phyloP scores from a whole-genome alignment of 257 asterid species.

The Ehretia macrophylla region DNA sequence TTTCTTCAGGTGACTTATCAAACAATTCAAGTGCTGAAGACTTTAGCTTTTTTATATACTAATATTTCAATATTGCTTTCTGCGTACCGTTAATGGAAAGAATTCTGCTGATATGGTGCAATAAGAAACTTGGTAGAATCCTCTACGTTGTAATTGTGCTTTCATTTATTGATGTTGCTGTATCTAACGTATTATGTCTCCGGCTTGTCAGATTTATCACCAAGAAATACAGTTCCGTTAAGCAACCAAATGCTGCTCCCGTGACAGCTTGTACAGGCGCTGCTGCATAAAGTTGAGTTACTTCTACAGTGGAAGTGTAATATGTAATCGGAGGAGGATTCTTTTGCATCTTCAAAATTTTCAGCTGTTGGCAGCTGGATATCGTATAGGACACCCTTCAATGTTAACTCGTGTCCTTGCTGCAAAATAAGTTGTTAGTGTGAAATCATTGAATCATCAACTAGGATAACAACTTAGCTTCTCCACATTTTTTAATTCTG shows the following conservation, averaged over 20 bases:
- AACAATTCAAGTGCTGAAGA: background rate
- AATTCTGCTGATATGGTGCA: too few relatives aligned
- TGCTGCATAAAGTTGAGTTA: constrained; percentile 40
- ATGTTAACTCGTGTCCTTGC: background rate
- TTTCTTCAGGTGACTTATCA: constrained; percentile 72
- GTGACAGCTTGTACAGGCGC: constrained; percentile 78
- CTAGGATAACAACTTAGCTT: background rate
- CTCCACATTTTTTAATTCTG: background rate
- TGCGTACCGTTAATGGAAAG: background rate
- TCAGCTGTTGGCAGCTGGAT: constrained; percentile 6
- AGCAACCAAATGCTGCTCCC: constrained; percentile 55
- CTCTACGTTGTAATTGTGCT: background rate
- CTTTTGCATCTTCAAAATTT: constrained; percentile 12
- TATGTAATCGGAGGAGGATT: constrained; percentile 1
- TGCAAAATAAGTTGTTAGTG: background rate
- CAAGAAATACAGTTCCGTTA: constrained; percentile 75
- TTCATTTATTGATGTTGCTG: background rate
- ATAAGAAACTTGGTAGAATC: background rate
- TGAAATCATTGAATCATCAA: background rate
- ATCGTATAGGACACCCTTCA: background rate
- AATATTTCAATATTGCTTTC: too few relatives aligned
- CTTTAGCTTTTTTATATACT: too few relatives aligned
- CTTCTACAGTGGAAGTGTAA: background rate
- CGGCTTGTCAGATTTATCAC: constrained; percentile 72
- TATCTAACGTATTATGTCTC: background rate